Evolutionary conservation across 164 flowering plant species (phyloP).

Genomic region (Aristolochia californica): DNA sequence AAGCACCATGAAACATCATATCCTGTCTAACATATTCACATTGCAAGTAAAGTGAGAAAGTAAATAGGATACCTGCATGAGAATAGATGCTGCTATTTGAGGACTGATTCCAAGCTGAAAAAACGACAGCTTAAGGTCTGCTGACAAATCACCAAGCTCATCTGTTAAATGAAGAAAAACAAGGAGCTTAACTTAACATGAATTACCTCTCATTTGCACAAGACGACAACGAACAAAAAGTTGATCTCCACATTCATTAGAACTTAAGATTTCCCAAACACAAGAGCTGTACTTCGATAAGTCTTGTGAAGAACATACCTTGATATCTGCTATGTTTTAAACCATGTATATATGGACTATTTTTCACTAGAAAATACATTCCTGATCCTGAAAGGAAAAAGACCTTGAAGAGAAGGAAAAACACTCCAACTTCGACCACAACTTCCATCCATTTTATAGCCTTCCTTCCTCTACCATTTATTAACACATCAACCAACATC

Average conservation of each 20-base stretch:
- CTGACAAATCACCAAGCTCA: constrained; percentile 66
- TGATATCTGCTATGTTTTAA: no score
- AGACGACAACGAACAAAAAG: neutral
- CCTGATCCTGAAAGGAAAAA: no score
- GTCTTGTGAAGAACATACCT: no score
- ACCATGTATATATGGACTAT: no score
- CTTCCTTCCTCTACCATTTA: no score
- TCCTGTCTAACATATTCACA: neutral
- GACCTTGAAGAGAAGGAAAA: no score
- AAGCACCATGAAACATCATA: neutral
- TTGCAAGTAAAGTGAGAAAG: neutral
- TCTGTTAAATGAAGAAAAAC: constrained; percentile 33
- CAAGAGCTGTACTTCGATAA: no score
- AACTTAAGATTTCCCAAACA: no score
- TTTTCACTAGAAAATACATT: no score
- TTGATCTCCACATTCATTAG: neutral
- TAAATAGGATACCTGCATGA: constrained; percentile 68
- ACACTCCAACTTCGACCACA: no score
- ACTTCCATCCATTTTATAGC: no score
- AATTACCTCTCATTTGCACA: neutral
- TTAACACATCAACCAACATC: no score
- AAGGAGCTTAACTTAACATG: neutral
- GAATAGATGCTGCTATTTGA: constrained; percentile 85
- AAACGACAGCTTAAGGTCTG: constrained; percentile 86
- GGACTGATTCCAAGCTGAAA: constrained; percentile 99